Conservation (phyloP, 2,329 filamentous ascomycete genomes). For the Hymenoscyphus fructigenus region DNA sequence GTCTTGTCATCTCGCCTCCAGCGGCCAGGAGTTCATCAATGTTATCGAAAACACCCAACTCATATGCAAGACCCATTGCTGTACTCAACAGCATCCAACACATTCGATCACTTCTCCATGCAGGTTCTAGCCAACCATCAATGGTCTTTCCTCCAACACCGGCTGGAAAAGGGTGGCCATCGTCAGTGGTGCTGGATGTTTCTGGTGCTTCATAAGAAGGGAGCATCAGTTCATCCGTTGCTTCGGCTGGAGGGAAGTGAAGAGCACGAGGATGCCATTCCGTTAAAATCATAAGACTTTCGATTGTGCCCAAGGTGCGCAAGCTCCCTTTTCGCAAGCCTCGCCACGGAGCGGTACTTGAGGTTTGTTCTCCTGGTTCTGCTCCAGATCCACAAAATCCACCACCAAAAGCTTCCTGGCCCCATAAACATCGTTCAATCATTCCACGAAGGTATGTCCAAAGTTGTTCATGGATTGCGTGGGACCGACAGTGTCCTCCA, state of each 20-base stretch:
- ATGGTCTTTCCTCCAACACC: conserved; percentile 81
- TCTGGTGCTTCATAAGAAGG: conserved; percentile 54
- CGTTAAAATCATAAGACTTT: conserved; percentile 89
- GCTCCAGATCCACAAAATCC: conserved; percentile 76
- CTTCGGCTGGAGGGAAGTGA: conserved; percentile 85
- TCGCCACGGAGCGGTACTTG: conserved; percentile 69
- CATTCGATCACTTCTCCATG: conserved; percentile 92
- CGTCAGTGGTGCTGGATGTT: conserved; percentile 45
- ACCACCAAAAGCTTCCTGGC: conserved; percentile 91
- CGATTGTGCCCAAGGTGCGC: conserved; percentile 87
- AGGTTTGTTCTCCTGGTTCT: conserved; percentile 55
- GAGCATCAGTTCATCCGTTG: conserved; percentile 66
- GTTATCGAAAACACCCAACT: conserved; percentile 92
- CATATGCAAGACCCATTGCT: conserved; percentile 84
- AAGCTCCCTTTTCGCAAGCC: conserved; percentile 74
- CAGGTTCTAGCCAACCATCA: conserved; percentile 94
- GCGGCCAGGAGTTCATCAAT: conserved; percentile 69
- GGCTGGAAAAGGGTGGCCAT: conserved; percentile 42
- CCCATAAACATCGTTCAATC: conserved; percentile 94
- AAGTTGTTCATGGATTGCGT: conserved; percentile 90
- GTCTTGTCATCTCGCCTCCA: conserved; percentile 57
- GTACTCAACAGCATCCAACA: conserved; percentile 97
- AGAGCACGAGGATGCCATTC: conserved; percentile 96
- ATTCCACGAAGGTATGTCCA: conserved; percentile 94
- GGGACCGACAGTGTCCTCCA: conserved; percentile 78